Conservation (phyloP, 2,329 filamentous ascomycete genomes). For the Sphaerulina vaccinii region DNA sequence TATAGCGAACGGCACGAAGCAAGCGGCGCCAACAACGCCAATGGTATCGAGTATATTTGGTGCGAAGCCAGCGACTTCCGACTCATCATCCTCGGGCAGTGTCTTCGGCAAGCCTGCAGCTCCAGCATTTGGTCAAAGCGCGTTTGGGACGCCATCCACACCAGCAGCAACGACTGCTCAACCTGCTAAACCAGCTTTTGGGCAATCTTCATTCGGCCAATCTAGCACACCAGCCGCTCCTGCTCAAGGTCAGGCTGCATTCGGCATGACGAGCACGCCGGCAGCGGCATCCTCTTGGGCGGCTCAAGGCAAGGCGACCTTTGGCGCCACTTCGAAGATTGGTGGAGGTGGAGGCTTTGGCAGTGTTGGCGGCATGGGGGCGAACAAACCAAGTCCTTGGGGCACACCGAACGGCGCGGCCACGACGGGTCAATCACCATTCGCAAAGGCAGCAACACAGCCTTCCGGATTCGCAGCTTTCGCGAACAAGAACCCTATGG, state of each 20-base stretch:
- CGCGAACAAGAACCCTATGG: neutral
- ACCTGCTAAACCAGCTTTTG: constrained; percentile 13
- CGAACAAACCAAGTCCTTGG: constrained; percentile 10
- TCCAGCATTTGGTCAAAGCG: constrained; percentile 14
- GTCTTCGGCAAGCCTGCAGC: neutral
- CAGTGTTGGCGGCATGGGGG: constrained; percentile 10
- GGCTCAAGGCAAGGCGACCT: constrained; percentile 4
- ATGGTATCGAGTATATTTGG: neutral
- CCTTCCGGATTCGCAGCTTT: constrained; percentile 5
- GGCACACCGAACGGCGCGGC: constrained; percentile 2
- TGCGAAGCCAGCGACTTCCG: neutral
- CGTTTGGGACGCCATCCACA: constrained; percentile 24
- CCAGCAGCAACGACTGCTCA: constrained; percentile 2
- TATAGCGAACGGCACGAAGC: neutral
- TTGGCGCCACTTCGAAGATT: constrained; percentile 13
- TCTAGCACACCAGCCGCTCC: neutral
- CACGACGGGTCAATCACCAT: constrained; percentile 19
- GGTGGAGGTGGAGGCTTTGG: constrained; percentile 12
- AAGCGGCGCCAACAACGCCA: neutral
- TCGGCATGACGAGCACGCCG: constrained; percentile 8
- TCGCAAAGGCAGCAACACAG: constrained; percentile 14
- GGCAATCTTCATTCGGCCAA: constrained; percentile 7
- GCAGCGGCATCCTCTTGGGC: constrained; percentile 6
- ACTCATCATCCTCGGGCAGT: neutral
- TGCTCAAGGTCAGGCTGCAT: neutral